Evolutionary conservation across 2,329 filamentous ascomycete genomes (phyloP).

Genomic region (Fusarium sp.): DNA sequence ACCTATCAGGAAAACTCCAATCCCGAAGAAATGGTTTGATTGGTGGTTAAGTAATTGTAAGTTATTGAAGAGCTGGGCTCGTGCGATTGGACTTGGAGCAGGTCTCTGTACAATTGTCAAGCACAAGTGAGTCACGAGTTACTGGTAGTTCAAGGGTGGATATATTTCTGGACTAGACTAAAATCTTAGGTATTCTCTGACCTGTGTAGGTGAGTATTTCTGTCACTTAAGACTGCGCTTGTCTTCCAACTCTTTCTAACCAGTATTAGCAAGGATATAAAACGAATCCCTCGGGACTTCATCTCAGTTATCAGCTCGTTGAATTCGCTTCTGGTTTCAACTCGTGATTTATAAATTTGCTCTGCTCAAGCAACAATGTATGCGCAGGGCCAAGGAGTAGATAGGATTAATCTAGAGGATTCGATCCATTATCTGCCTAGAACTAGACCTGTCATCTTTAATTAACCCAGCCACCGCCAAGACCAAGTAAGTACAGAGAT

Average conservation of each 20-base stretch:
- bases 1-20: constrained; percentile 7
- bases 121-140: constrained; percentile 7
- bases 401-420: neutral
- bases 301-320: too few relatives aligned
- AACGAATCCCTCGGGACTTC: too few relatives aligned
- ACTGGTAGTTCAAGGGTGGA: neutral
- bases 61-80: neutral
- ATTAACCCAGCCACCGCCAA: constrained; percentile 3
- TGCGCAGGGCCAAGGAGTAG: too few relatives aligned
- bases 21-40: constrained; percentile 27
- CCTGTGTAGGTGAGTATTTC: neutral
- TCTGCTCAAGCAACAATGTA: too few relatives aligned
- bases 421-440: neutral
- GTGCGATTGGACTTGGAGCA: neutral
- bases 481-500: neutral
- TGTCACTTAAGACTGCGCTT: too few relatives aligned
- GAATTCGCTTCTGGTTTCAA: neutral
- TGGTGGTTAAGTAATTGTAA: neutral
- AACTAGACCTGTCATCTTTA: neutral
- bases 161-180: neutral
- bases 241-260: neutral
- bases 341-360: too few relatives aligned
- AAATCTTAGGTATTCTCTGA: neutral
- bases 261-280: neutral
- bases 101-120: neutral